Evolutionary conservation across 1,139 yeast species (phyloP), one percentile per base, ranked within the genome.

Genomic region (Taphrina pruni): DNA sequence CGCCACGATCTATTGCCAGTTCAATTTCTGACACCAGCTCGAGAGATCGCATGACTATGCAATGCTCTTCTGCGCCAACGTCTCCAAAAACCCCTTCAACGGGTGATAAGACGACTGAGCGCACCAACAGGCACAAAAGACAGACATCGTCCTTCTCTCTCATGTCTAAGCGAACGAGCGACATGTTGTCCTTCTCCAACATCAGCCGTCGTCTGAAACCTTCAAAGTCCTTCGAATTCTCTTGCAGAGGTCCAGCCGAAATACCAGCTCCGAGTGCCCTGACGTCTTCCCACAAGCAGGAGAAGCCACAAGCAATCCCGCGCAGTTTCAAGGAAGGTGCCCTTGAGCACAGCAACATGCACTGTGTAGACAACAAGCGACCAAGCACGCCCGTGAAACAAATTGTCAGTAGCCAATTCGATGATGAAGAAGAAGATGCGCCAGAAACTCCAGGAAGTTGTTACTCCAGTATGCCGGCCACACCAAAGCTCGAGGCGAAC

Each of bases 391-490:
- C 48, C 20, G 20, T 12, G 17, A 17, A 45, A 45, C 48, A 45
- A 20, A 11, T n/a, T 2, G 2, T 45, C 5, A 20, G n/a, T 45
- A 7, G 8, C n/a, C 32, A 26, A 2, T 26, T 26, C 32, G 32
- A 26, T 26, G 32, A 26, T 26, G 32, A 26, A 2, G 32, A 26
- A 26, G 54, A 50, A 11, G 54, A 50, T 21, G n/a, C 21, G 54
- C 36, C 58, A n/a, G 41, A 17, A 6, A 54, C 58, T 9, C 20
- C 58, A 8, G 58, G 58, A n/a, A 54, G 58, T 36, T 54, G 58
- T 17, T 54, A 54, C 26, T 54, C 58, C 7, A 54, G 58, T 26
- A 36, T 56, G 60, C 60, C 60, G 20, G 12, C 60, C 35, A 39
- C 50, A 17, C 60, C 60, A 17, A 39, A 8, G 12, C 7, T 14